Conservation (phyloP, 495 filamentous ascomycete genomes). For the Filosporella fistucella region DNA sequence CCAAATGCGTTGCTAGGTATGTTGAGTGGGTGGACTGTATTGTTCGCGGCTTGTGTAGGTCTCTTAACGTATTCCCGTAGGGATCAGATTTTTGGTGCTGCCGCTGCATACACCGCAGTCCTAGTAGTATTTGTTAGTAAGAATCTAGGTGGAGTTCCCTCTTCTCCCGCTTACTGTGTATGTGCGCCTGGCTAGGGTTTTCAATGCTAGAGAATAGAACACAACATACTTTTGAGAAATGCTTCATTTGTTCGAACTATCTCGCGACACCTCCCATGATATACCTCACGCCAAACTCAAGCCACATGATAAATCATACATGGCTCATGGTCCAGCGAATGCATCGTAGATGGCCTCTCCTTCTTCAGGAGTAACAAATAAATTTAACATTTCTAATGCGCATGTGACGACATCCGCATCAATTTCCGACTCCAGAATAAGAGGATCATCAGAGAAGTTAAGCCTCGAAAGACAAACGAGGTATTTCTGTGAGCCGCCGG, state of each 20-base stretch:
- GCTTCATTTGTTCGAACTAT: no score
- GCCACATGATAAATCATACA: not conserved
- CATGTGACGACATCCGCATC: conserved; percentile 19
- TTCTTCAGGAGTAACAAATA: conserved; percentile 22
- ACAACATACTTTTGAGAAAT: no score
- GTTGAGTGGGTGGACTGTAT: conserved; percentile 14
- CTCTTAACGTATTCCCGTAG: conserved; percentile 22
- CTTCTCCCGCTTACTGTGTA: not conserved
- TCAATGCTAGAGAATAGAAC: not conserved
- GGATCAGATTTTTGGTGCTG: conserved; percentile 24
- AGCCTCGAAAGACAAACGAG: conserved; percentile 22
- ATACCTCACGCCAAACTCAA: not conserved
- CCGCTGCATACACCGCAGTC: conserved; percentile 26
- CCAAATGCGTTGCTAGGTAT: conserved; percentile 4
- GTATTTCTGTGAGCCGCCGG: conserved; percentile 22
- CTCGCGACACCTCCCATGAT: not conserved
- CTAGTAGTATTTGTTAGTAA: conserved; percentile 26
- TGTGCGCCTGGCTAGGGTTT: not conserved
- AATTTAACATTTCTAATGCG: conserved; percentile 21
- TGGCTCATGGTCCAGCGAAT: conserved; percentile 12
- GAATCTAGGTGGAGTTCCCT: conserved; percentile 5
- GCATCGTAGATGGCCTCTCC: conserved; percentile 22
- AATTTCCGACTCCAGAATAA: conserved; percentile 22
- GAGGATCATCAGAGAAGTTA: conserved; percentile 22
- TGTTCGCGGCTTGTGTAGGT: conserved; percentile 15